Evolutionary conservation across 257 asterid genomes (phyloP).

Genomic region (Przewalskia tangutica): DNA sequence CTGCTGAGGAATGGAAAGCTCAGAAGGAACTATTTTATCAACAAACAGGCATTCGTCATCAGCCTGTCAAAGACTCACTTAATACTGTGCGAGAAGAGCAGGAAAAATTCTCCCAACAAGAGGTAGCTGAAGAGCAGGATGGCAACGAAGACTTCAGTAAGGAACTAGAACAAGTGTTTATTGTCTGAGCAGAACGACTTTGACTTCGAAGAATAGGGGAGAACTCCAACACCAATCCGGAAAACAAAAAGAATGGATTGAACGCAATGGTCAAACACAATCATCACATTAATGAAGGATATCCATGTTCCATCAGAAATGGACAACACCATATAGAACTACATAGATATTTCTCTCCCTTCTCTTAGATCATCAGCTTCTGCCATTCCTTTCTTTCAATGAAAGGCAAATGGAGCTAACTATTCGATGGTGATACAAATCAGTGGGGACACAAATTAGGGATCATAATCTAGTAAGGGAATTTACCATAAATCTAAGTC

Average conservation of each 20-base stretch:
- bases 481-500: neutral
- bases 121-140: neutral
- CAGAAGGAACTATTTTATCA: conserved; percentile 48
- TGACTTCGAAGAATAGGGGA: conserved; percentile 7
- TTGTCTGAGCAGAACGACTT: conserved; percentile 5
- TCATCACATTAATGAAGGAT: neutral
- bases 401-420: neutral
- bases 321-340: neutral
- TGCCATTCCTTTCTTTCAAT: neutral
- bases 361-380: neutral
- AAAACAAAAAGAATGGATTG: neutral
- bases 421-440: neutral
- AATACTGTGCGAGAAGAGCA: conserved; percentile 1
- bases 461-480: neutral
- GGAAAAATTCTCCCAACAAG: neutral
- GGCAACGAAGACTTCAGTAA: conserved; percentile 16
- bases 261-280: neutral
- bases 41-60: conserved; percentile 29
- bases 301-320: neutral
- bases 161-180: conserved; percentile 26
- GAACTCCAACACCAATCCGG: neutral
- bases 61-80: neutral
- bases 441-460: neutral
- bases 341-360: neutral
- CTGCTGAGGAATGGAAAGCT: conserved; percentile 42